Conservation (phyloP, 2,329 filamentous ascomycete genomes). For the Nothophaeocryptopus gaeumannii region DNA sequence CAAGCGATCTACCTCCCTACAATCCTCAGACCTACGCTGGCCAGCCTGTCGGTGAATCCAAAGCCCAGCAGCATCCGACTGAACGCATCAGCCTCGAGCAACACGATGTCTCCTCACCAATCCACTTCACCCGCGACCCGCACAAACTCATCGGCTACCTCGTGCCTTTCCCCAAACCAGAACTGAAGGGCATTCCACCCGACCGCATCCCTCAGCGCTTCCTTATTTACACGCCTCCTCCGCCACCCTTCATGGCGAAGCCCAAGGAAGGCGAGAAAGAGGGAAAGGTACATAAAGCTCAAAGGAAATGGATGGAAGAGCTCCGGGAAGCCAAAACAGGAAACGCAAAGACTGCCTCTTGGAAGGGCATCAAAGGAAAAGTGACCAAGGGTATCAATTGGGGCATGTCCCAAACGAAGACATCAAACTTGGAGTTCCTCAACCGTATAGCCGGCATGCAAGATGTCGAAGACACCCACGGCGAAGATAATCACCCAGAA, state of each 20-base stretch:
- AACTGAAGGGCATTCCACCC: conserved; percentile 26
- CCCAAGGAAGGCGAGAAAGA: conserved; percentile 45
- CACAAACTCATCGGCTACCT: conserved; percentile 45
- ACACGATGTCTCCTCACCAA: conserved; percentile 26
- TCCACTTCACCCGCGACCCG: conserved; percentile 43
- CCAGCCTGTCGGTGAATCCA: conserved; percentile 8
- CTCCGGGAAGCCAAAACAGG: conserved; percentile 40
- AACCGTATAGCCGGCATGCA: conserved; percentile 35
- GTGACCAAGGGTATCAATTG: conserved; percentile 41
- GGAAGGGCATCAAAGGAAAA: conserved; percentile 44
- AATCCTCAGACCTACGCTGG: conserved; percentile 17
- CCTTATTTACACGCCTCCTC: conserved; percentile 46
- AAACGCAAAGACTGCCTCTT: conserved; percentile 40
- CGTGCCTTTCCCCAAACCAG: conserved; percentile 45
- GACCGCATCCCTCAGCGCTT: conserved; percentile 41
- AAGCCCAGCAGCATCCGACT: background rate
- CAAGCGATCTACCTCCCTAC: conserved; percentile 8
- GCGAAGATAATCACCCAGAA: conserved; percentile 14
- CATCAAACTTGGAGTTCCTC: conserved; percentile 44
- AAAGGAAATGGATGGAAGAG: conserved; percentile 47
- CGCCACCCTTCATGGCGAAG: conserved; percentile 40
- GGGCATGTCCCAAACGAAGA: conserved; percentile 42
- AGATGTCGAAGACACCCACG: conserved; percentile 8
- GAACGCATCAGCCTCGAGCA: conserved; percentile 15
- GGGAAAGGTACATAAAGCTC: conserved; percentile 42